These are phyloP conservation scores for Boletus rubroflammeus DNA, from an alignment of 768 basidiomycete species.

Conservation along the genomic window DNA sequence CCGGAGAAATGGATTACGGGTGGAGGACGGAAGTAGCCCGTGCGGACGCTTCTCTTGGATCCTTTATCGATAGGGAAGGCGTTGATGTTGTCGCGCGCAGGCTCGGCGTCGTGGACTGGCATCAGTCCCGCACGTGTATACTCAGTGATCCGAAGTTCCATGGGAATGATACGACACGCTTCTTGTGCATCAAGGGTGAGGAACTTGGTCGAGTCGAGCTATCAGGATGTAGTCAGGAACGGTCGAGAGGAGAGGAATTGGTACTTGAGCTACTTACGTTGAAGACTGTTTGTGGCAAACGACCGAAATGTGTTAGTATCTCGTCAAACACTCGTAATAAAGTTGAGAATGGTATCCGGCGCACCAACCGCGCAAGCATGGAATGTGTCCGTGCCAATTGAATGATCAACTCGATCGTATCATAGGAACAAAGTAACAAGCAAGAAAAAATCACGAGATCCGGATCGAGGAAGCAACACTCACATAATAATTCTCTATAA, in stretches of 20 bases:
- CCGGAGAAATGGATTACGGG: constrained; percentile 53
- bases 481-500: constrained; percentile 51
- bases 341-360: not conserved
- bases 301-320: not conserved
- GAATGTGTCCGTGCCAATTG: not conserved
- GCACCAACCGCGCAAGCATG: not conserved
- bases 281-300: constrained; percentile 15
- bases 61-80: constrained; percentile 5
- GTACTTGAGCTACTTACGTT: constrained; percentile 23
- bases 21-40: constrained; percentile 30
- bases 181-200: constrained; percentile 34
- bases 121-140: constrained; percentile 32
- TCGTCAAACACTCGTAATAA: not conserved
- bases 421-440: not conserved
- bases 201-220: constrained; percentile 32
- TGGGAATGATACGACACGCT: constrained; percentile 51
- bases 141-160: constrained; percentile 41
- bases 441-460: not conserved
- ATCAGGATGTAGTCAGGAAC: not conserved
- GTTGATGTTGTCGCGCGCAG: constrained; percentile 6
- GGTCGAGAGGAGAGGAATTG: not conserved
- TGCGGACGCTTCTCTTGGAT: constrained; percentile 12
- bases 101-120: constrained; percentile 14
- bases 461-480: constrained; percentile 20
- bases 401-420: not conserved